Evolutionary conservation across 345 rosid species (phyloP).

Genomic region (Leavenworthia alabamica): DNA sequence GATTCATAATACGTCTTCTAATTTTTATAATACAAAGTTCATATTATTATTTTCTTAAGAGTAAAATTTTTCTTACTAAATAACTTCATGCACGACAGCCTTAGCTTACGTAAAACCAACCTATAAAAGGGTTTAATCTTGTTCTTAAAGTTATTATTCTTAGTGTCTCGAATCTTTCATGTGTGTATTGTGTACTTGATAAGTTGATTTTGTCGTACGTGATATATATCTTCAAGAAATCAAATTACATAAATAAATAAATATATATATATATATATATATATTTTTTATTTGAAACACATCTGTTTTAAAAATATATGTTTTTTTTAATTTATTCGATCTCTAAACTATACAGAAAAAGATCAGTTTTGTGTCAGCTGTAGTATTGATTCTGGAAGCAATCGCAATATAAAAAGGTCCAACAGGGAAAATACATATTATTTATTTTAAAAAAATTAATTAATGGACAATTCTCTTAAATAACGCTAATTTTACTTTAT

Average conservation of each 20-base stretch:
- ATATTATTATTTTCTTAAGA: background rate
- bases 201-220: conserved; percentile 26
- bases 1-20: conserved; percentile 26
- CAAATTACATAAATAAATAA: too few species aligned
- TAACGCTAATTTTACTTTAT: too few species aligned
- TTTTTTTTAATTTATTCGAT: conserved; percentile 2
- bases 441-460: background rate
- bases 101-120: conserved; percentile 14
- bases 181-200: conserved; percentile 19
- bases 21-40: background rate
- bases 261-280: background rate
- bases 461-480: too few species aligned
- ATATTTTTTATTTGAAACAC: background rate
- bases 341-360: conserved; percentile 11
- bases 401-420: background rate
- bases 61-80: background rate
- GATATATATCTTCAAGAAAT: conserved; percentile 10
- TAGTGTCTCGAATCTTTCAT: conserved; percentile 7
- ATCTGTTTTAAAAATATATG: background rate
- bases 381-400: conserved; percentile 15
- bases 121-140: conserved; percentile 16
- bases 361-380: conserved; percentile 22
- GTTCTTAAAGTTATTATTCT: background rate
- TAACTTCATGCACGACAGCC: conserved; percentile 14
- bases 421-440: background rate